Percentiles rank a stretch among this genome's conserved stretches.
Evolutionary conservation across 441 rosid species (phyloP).

Genomic region (Erysimum cheiri): DNA sequence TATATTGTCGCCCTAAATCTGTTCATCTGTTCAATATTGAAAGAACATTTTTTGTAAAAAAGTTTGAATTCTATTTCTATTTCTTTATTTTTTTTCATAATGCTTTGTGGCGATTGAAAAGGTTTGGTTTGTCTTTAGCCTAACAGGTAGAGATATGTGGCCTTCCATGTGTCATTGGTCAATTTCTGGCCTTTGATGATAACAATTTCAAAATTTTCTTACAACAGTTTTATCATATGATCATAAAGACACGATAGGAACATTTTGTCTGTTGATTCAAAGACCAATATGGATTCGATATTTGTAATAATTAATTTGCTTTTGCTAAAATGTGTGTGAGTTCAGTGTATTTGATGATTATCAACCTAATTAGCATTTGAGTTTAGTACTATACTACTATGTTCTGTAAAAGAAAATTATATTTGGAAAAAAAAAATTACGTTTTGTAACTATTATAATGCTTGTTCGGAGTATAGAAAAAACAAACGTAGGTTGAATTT

Average conservation of each 20-base stretch:
- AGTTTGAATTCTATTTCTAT: too few relatives aligned
- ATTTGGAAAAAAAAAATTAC: too few relatives aligned
- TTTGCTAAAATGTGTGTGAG: constrained; percentile 23
- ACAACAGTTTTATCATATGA: constrained; percentile 1
- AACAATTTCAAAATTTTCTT: constrained; percentile 1
- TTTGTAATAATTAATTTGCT: constrained; percentile 5
- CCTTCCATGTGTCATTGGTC: constrained; percentile 32
- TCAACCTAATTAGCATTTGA: not conserved
- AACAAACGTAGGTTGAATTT: too few relatives aligned
- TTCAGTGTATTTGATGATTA: constrained; percentile 17
- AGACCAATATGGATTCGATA: constrained; percentile 12
- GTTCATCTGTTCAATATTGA: too few relatives aligned
- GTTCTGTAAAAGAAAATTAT: too few relatives aligned
- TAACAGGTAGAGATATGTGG: constrained; percentile 41
- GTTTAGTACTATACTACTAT: too few relatives aligned
- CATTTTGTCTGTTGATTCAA: constrained; percentile 19
- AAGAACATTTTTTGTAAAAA: too few relatives aligned
- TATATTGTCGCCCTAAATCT: too few relatives aligned
- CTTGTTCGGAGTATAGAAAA: too few relatives aligned
- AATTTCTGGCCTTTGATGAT: constrained; percentile 14
- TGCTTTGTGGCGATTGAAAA: constrained; percentile 28
- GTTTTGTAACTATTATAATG: too few relatives aligned
- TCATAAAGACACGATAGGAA: constrained; percentile 20
- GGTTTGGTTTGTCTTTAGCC: constrained; percentile 45
- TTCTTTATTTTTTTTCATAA: not conserved